Evolutionary conservation across 768 basidiomycete species (phyloP).

Genomic region (Crassisporium funariophilum): DNA sequence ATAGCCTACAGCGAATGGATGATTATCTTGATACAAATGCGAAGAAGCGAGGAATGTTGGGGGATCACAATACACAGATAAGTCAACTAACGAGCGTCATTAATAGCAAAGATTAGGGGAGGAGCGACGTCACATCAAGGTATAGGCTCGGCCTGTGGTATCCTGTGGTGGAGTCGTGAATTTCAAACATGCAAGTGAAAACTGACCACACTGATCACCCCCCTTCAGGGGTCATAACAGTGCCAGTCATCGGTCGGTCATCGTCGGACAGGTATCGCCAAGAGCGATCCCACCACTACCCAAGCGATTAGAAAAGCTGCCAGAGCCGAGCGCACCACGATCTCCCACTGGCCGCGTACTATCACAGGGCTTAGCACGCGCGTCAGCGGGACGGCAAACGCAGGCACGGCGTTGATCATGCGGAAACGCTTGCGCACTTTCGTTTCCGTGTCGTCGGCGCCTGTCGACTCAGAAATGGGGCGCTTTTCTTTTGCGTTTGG

Average conservation of each 20-base stretch:
- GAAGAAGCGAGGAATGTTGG: too few species aligned
- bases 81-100: too few species aligned
- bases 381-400: slow-evolving; percentile 72
- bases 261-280: slow-evolving; percentile 49
- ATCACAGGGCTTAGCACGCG: slow-evolving; percentile 69
- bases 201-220: too few species aligned
- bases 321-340: slow-evolving; percentile 62
- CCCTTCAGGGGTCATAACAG: neutral
- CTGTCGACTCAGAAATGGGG: neutral
- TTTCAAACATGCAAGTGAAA: too few species aligned
- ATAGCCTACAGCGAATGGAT: too few species aligned
- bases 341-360: slow-evolving; percentile 84
- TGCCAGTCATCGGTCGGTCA: neutral
- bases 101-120: too few species aligned
- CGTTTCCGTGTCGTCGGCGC: slow-evolving; percentile 20
- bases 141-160: too few species aligned
- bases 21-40: too few species aligned
- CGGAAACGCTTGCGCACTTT: slow-evolving; percentile 43
- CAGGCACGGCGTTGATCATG: slow-evolving; percentile 59
- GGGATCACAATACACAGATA: too few species aligned
- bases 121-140: too few species aligned
- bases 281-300: slow-evolving; percentile 39
- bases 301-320: slow-evolving; percentile 49
- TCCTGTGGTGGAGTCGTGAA: too few species aligned
- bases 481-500: neutral